Evolutionary conservation across 2,329 filamentous ascomycete species (phyloP).

Genomic region (Aspergillus quadricinctus): DNA sequence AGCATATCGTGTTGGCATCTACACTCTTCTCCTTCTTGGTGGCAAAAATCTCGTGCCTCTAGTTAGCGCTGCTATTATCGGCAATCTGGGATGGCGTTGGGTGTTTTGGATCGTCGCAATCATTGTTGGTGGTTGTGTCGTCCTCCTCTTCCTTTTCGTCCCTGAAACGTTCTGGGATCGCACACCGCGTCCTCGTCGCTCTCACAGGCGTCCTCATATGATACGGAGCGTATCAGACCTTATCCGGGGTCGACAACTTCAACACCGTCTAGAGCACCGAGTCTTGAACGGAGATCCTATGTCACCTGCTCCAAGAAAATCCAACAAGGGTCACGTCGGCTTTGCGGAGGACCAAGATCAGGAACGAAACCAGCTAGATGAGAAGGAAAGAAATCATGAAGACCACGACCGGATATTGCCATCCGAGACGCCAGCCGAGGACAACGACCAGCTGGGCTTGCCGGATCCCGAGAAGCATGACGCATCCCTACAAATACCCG

Average conservation of each 20-base stretch:
- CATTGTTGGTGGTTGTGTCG: constrained; percentile 65
- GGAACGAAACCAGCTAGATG: constrained; percentile 6
- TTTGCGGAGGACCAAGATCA: constrained; percentile 41
- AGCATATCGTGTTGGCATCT: constrained; percentile 88
- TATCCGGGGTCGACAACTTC: constrained; percentile 31
- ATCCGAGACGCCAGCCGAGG: not conserved
- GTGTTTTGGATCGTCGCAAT: constrained; percentile 87
- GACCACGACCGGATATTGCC: not conserved
- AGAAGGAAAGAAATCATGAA: constrained; percentile 15
- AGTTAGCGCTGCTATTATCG: constrained; percentile 79
- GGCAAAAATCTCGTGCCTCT: constrained; percentile 89
- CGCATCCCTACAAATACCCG: constrained; percentile 8
- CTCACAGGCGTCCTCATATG: constrained; percentile 32
- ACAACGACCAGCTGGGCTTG: constrained; percentile 1
- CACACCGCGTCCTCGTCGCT: constrained; percentile 55
- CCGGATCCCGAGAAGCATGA: constrained; percentile 13
- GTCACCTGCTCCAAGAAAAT: constrained; percentile 17
- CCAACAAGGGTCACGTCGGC: constrained; percentile 51
- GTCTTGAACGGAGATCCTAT: constrained; percentile 8
- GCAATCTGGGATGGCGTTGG: constrained; percentile 79
- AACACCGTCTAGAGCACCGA: constrained; percentile 16
- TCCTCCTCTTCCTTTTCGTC: constrained; percentile 81
- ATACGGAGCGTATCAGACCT: constrained; percentile 36
- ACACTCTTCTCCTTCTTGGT: constrained; percentile 80
- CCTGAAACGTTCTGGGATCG: constrained; percentile 97